phyloP scores from a whole-genome alignment of 495 filamentous ascomycete genomes.

The Penicillium desertorum region DNA sequence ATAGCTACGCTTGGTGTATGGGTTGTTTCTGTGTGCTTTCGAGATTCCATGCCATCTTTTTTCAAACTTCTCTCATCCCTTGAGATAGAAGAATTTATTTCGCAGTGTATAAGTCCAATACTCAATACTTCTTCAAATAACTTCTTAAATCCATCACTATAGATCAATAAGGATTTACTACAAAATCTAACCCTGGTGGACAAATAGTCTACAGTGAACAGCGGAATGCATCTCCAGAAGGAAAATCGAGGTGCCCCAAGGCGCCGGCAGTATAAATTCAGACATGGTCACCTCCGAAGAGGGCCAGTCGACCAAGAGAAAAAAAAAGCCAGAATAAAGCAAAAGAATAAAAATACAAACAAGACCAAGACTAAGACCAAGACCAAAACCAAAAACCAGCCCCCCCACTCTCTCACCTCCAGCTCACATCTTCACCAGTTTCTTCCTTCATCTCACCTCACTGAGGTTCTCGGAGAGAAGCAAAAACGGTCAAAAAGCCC shows the following conservation, averaged over 20 bases:
- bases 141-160: too few species aligned
- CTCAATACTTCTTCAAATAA: too few species aligned
- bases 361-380: too few species aligned
- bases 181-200: background rate
- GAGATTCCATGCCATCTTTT: too few species aligned
- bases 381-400: too few species aligned
- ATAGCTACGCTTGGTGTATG: too few species aligned
- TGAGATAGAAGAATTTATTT: too few species aligned
- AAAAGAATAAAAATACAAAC: background rate
- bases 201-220: background rate
- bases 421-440: background rate
- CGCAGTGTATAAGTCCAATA: too few species aligned
- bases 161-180: background rate
- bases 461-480: constrained; percentile 11
- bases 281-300: constrained; percentile 8
- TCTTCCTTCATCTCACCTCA: constrained; percentile 14
- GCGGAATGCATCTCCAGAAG: background rate
- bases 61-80: too few species aligned
- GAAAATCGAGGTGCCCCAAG: background rate
- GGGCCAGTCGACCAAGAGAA: background rate
- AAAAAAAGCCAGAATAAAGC: background rate
- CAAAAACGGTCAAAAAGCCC: constrained; percentile 1
- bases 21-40: too few species aligned
- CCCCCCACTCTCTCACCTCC: too few species aligned
- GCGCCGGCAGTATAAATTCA: constrained; percentile 3